Evolutionary conservation across 352 stramenopile genomes (phyloP).

Genomic region (Globisporangium uncinulatum): DNA sequence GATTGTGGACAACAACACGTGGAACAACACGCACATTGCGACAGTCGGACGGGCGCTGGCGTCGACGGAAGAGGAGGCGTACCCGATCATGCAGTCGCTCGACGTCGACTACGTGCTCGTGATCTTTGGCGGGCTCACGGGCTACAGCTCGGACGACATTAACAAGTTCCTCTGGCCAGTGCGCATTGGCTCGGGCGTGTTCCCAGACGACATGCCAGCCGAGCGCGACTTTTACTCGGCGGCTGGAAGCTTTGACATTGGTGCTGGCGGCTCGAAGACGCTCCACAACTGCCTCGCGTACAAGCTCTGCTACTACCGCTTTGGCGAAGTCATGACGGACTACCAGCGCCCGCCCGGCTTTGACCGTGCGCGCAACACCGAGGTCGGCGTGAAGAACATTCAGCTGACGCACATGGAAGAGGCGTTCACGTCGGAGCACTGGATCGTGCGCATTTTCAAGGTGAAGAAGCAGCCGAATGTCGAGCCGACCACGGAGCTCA

Average conservation of each 20-base stretch:
- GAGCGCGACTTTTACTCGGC: constrained; percentile 87
- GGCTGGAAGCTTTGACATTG: constrained; percentile 81
- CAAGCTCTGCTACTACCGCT: constrained; percentile 94
- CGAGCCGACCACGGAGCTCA: constrained; percentile 61
- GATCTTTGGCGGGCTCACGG: constrained; percentile 61
- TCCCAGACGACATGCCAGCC: constrained; percentile 79
- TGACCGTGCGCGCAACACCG: constrained; percentile 81
- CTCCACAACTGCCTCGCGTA: constrained; percentile 91
- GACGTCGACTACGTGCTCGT: constrained; percentile 80
- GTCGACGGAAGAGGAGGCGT: constrained; percentile 59
- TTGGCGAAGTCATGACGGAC: constrained; percentile 85
- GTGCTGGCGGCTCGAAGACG: constrained; percentile 70
- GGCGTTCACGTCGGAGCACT: constrained; percentile 94
- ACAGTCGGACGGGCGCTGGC: constrained; percentile 85
- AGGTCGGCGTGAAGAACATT: constrained; percentile 90
- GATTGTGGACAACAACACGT: constrained; percentile 95
- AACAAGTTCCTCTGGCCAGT: constrained; percentile 93
- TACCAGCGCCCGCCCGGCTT: constrained; percentile 78
- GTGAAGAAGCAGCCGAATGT: constrained; percentile 88
- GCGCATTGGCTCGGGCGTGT: constrained; percentile 87
- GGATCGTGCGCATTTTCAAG: constrained; percentile 94
- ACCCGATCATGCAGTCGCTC: constrained; percentile 68
- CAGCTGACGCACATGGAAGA: constrained; percentile 89
- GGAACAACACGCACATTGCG: constrained; percentile 97
- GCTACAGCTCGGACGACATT: constrained; percentile 84